A percentile compares a stretch with the other conserved stretches of the same genome.
Evolutionary conservation across 148 eudicot genomes (phyloP).

Genomic region (Arctostaphylos glauca): DNA sequence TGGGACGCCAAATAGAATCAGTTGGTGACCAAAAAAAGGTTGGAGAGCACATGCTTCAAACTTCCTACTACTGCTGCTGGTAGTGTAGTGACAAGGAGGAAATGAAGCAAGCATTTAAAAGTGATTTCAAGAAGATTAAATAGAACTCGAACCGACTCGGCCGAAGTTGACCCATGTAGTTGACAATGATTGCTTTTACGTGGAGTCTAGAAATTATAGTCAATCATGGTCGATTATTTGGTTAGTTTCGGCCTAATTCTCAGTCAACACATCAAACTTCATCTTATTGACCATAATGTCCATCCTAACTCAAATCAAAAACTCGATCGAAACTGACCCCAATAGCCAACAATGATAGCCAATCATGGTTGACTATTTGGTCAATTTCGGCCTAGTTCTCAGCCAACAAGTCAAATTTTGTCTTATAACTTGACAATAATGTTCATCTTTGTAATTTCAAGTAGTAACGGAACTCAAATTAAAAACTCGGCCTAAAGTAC

Average conservation of each 20-base stretch:
- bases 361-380: background rate
- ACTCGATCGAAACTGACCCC: background rate
- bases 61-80: slow-evolving; percentile 10
- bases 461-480: too few relatives aligned
- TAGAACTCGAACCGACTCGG: background rate
- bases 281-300: too few relatives aligned
- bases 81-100: slow-evolving; percentile 4
- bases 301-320: too few relatives aligned
- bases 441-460: background rate
- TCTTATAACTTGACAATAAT: background rate
- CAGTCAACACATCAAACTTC: too few relatives aligned
- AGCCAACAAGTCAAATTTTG: background rate
- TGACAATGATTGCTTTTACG: too few relatives aligned
- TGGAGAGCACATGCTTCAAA: slow-evolving; percentile 10
- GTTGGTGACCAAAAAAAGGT: slow-evolving; percentile 8
- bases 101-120: background rate
- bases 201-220: too few relatives aligned
- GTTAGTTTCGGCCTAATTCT: too few relatives aligned
- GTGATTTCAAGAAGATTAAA: background rate
- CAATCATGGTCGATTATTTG: too few relatives aligned
- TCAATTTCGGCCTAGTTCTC: background rate
- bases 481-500: too few relatives aligned
- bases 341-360: background rate
- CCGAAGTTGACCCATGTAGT: too few relatives aligned
- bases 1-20: background rate